phyloP scores from a whole-genome alignment of 2,329 filamentous ascomycete species.

The Apiospora pterosperma region DNA sequence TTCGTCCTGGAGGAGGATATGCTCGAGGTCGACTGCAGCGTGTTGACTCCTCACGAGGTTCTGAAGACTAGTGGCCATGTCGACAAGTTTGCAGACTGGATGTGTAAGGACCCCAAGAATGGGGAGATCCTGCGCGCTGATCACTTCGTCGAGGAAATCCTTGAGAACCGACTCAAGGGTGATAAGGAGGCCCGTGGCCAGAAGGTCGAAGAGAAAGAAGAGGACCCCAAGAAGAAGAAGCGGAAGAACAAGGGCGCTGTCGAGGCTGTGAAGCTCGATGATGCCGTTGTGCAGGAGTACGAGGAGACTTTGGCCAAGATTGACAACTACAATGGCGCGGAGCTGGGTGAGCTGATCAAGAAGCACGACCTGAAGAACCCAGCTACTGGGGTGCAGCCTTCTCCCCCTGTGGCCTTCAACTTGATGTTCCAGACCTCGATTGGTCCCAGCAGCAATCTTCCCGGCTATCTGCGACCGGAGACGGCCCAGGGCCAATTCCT shows the following conservation, averaged over 20 bases:
- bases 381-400: constrained; percentile 70
- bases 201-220: constrained; percentile 74
- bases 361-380: constrained; percentile 93
- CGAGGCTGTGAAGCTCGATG: constrained; percentile 80
- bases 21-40: constrained; percentile 92
- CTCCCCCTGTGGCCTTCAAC: constrained; percentile 87
- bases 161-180: constrained; percentile 82
- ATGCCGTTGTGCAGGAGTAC: constrained; percentile 83
- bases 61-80: constrained; percentile 96
- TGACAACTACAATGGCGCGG: constrained; percentile 87
- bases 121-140: constrained; percentile 96
- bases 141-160: constrained; percentile 91
- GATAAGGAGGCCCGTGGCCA: constrained; percentile 90
- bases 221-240: constrained; percentile 70
- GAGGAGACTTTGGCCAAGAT: constrained; percentile 88
- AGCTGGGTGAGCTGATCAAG: constrained; percentile 82
- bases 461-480: constrained; percentile 86
- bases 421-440: constrained; percentile 98
- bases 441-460: constrained; percentile 82
- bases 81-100: constrained; percentile 97
- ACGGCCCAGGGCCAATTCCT: constrained; percentile 98
- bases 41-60: constrained; percentile 88
- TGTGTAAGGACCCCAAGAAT: constrained; percentile 98
- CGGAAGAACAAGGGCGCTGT: constrained; percentile 79
- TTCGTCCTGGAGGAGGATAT: constrained; percentile 93